Evolutionary conservation across 352 stramenopile species (phyloP).

Genomic region (Detonula confervacea): DNA sequence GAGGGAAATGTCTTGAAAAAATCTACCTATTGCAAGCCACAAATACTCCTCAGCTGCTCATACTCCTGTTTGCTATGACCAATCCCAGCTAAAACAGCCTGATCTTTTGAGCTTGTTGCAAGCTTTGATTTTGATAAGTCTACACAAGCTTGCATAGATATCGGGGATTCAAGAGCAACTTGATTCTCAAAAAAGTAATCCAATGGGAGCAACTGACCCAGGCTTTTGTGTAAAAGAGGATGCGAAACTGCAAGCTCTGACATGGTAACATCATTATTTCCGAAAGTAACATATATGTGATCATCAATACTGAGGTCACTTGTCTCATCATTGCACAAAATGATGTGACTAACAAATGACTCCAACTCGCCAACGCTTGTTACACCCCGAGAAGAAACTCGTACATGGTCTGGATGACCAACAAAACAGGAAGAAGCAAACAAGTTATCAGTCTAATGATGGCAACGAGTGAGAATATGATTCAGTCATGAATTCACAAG

Average conservation of each 20-base stretch:
- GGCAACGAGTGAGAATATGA: background rate
- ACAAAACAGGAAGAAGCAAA: no score
- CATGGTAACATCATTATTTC: constrained; percentile 33
- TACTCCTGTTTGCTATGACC: constrained; percentile 30
- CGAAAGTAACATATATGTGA: constrained; percentile 43
- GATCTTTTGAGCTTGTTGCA: constrained; percentile 32
- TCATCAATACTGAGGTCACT: constrained; percentile 19
- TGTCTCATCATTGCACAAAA: background rate
- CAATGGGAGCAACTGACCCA: constrained; percentile 18
- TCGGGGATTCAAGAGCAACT: constrained; percentile 23
- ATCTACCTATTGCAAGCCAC: constrained; percentile 42
- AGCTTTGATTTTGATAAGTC: constrained; percentile 29
- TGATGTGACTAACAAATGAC: constrained; percentile 24
- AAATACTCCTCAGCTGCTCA: constrained; percentile 28
- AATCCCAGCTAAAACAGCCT: constrained; percentile 10
- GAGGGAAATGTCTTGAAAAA: constrained; percentile 38
- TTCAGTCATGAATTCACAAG: constrained; percentile 9
- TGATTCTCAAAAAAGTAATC: constrained; percentile 39
- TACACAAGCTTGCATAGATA: constrained; percentile 36
- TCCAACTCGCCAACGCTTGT: constrained; percentile 23
- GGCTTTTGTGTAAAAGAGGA: constrained; percentile 21
- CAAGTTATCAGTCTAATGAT: no score
- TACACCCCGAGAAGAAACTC: constrained; percentile 30
- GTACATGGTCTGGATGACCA: constrained; percentile 27
- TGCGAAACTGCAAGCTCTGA: constrained; percentile 30